Percentiles rank a stretch among this genome's conserved stretches.
Conservation (phyloP, 768 basidiomycete species). For the Boletus edulis region DNA sequence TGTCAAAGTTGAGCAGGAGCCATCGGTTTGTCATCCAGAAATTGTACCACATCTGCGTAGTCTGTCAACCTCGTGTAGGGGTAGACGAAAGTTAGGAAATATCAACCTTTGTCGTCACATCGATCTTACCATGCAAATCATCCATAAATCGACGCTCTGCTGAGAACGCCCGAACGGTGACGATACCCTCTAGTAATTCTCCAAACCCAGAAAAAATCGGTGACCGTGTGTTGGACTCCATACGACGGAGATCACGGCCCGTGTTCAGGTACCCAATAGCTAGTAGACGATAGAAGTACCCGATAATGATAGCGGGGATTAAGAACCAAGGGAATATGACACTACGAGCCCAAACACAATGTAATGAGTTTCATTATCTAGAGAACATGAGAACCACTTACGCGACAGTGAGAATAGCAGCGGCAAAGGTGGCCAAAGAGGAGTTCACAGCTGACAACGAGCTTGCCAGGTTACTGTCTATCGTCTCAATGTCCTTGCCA, state of each 20-base stretch:
- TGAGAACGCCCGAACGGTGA: conserved; percentile 91
- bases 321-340: conserved; percentile 82
- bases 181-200: conserved; percentile 83
- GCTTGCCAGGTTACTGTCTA: conserved; percentile 68
- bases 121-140: conserved; percentile 68
- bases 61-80: background rate
- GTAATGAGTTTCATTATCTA: conserved; percentile 7
- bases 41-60: conserved; percentile 67
- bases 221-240: conserved; percentile 86
- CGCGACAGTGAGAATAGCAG: conserved; percentile 71
- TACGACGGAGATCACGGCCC: conserved; percentile 80
- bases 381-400: conserved; percentile 32
- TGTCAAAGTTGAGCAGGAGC: conserved; percentile 82
- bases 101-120: conserved; percentile 70
- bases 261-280: conserved; percentile 75
- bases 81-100: background rate
- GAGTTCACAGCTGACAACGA: conserved; percentile 76
- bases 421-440: conserved; percentile 73
- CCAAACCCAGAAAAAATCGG: conserved; percentile 84
- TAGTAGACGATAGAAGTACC: conserved; percentile 66
- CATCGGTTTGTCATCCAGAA: conserved; percentile 92
- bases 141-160: conserved; percentile 77
- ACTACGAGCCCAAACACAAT: conserved; percentile 29
- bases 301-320: conserved; percentile 71
- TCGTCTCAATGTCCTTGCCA: conserved; percentile 84